phyloP scores from a whole-genome alignment of 371 early-diverging fungal genomes.

The Quaeritorhiza haematococci region DNA sequence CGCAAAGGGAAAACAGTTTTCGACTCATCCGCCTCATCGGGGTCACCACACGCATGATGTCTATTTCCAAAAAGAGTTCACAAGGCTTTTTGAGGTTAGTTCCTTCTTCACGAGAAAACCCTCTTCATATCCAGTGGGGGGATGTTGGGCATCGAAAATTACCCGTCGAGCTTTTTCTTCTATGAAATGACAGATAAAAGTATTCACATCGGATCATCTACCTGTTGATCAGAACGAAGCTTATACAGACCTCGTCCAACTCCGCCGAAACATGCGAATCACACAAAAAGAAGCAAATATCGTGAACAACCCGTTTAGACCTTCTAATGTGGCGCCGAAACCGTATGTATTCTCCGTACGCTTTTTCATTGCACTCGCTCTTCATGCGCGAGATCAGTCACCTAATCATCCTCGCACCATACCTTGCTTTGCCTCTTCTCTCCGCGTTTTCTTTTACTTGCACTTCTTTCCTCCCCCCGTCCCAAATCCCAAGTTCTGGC shows the following conservation, averaged over 20 bases:
- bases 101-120: background rate
- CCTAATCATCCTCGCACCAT: too few species aligned
- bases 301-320: slow-evolving; percentile 32
- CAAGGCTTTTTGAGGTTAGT: slow-evolving; percentile 36
- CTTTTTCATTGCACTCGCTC: too few species aligned
- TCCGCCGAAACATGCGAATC: slow-evolving; percentile 33
- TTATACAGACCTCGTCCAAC: slow-evolving; percentile 36
- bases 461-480: background rate
- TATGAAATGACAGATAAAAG: too few species aligned
- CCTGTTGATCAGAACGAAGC: slow-evolving; percentile 30
- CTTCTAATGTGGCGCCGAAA: slow-evolving; percentile 37
- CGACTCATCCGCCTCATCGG: slow-evolving; percentile 28
- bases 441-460: background rate
- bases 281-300: slow-evolving; percentile 40
- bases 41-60: slow-evolving; percentile 39
- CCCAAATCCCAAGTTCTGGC: slow-evolving; percentile 24
- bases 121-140: background rate
- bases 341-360: too few species aligned
- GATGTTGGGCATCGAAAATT: too few species aligned
- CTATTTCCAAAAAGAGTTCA: slow-evolving; percentile 39
- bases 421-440: too few species aligned
- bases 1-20: slow-evolving; percentile 41
- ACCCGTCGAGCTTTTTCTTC: too few species aligned
- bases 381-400: too few species aligned
- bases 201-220: too few species aligned